Percentiles rank a stretch among this genome's conserved stretches.
Conservation (phyloP, 1,139 yeast species). For the Sugiyamaella novakii region DNA sequence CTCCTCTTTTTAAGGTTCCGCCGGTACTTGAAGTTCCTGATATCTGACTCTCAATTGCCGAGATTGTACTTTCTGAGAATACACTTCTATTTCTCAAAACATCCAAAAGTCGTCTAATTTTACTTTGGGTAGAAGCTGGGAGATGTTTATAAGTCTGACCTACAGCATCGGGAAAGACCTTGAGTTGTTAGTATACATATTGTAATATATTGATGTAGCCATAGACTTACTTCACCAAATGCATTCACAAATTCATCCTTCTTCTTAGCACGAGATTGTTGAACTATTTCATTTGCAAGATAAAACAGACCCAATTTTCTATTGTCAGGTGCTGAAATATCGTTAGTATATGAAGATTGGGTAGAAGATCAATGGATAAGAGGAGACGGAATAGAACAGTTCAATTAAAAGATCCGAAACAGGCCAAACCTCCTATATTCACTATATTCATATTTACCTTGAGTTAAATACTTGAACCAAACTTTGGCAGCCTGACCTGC, state of each 20-base stretch:
- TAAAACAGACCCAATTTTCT: conserved; percentile 65
- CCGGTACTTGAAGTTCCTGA: conserved; percentile 6
- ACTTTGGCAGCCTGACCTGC: conserved; percentile 58
- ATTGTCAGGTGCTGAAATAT: conserved; percentile 42
- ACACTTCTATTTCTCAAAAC: conserved; percentile 77
- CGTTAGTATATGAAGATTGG: conserved; percentile 6
- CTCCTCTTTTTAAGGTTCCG: not conserved
- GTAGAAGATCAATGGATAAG: no score
- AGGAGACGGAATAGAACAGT: not conserved
- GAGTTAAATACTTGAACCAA: conserved; percentile 56
- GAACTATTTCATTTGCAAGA: conserved; percentile 81
- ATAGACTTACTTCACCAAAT: conserved; percentile 54
- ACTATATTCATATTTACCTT: conserved; percentile 25
- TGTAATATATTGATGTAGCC: no score
- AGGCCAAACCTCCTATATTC: not conserved
- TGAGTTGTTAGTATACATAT: conserved; percentile 1
- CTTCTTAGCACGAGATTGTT: conserved; percentile 70
- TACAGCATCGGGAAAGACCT: conserved; percentile 17
- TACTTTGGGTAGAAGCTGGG: conserved; percentile 39
- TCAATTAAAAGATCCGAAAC: no score
- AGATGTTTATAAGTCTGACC: conserved; percentile 11
- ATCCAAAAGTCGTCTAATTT: conserved; percentile 62
- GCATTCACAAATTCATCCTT: conserved; percentile 61
- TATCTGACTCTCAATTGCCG: conserved; percentile 42
- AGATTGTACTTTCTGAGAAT: conserved; percentile 51